These are phyloP conservation scores for Juncus effusus DNA, from an alignment of 176 grass and related monocot species.

Conservation along the genomic window DNA sequence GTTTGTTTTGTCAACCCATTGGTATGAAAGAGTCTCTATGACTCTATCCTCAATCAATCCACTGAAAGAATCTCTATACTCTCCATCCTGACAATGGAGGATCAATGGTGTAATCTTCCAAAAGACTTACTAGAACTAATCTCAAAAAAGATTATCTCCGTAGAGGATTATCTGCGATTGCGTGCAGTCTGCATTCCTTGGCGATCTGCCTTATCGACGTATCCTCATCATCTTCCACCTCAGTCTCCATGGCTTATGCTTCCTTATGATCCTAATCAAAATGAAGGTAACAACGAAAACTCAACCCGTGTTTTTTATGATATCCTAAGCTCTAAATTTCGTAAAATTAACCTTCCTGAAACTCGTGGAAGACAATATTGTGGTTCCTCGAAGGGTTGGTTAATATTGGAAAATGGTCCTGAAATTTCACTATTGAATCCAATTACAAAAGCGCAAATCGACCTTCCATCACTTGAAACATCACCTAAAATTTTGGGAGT, in stretches of 20 bases:
- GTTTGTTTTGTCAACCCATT: too few species aligned
- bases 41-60: too few species aligned
- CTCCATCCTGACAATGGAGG: not conserved
- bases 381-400: constrained; percentile 18
- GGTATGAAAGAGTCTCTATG: too few species aligned
- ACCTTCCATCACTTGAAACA: constrained; percentile 5
- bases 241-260: constrained; percentile 19
- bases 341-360: not conserved
- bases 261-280: constrained; percentile 14
- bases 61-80: too few species aligned
- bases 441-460: constrained; percentile 12
- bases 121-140: constrained; percentile 20
- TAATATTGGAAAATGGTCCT: constrained; percentile 1
- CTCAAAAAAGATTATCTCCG: constrained; percentile 3
- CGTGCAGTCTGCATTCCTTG: constrained; percentile 19
- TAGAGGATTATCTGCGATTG: not conserved
- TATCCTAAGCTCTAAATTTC: constrained; percentile 5
- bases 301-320: constrained; percentile 17
- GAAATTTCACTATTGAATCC: constrained; percentile 15
- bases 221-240: constrained; percentile 12
- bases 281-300: not conserved
- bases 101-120: constrained; percentile 19
- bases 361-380: constrained; percentile 13
- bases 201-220: constrained; percentile 10
- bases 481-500: not conserved